These are phyloP conservation scores for Cairneyella variabilis DNA, from an alignment of 495 filamentous ascomycete genomes.

Conservation along the genomic window DNA sequence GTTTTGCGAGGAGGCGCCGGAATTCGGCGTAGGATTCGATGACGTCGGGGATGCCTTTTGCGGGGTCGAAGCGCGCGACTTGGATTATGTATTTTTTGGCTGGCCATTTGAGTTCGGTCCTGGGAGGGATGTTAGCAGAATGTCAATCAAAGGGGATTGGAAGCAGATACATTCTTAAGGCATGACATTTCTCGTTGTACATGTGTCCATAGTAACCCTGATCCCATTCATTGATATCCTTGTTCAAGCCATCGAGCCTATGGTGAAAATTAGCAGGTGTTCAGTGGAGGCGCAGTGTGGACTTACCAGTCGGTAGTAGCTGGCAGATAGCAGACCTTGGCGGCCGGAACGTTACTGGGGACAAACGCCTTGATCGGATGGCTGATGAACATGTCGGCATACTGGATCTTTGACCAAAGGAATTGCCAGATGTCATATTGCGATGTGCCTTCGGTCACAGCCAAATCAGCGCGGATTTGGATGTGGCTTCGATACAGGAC, in stretches of 20 bases:
- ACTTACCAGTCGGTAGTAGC: constrained; percentile 90
- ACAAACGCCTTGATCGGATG: constrained; percentile 80
- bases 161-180: constrained; percentile 55
- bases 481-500: constrained; percentile 83
- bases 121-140: too few relatives aligned
- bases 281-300: too few relatives aligned
- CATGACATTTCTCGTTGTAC: constrained; percentile 64
- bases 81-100: constrained; percentile 72
- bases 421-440: constrained; percentile 75
- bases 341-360: constrained; percentile 58
- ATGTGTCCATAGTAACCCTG: constrained; percentile 69
- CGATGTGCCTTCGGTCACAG: constrained; percentile 55
- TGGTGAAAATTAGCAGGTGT: too few relatives aligned
- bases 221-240: constrained; percentile 70
- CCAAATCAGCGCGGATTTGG: constrained; percentile 75
- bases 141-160: too few relatives aligned
- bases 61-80: constrained; percentile 81
- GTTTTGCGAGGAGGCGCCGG: constrained; percentile 51
- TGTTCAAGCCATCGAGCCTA: constrained; percentile 87
- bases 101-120: constrained; percentile 63
- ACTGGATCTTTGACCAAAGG: constrained; percentile 68
- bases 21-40: constrained; percentile 76
- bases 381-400: constrained; percentile 76
- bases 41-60: constrained; percentile 81
- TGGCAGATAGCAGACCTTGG: constrained; percentile 74